Percentiles rank a stretch among this genome's conserved stretches.
Evolutionary conservation across 1,284 basidiomycete species (phyloP).

Genomic region (Agroathelia rolfsii): DNA sequence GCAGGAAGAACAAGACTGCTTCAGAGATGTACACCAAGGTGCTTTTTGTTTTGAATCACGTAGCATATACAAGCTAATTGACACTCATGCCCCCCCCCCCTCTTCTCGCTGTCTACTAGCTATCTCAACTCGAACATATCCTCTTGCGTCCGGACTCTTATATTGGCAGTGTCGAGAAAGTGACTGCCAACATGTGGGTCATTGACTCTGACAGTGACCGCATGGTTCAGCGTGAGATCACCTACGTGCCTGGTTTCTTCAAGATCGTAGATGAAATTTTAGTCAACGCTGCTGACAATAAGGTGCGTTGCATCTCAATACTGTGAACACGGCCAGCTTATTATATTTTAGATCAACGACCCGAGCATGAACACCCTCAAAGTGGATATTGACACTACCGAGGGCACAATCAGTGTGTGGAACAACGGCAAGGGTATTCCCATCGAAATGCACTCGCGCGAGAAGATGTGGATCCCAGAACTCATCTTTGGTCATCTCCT

Average conservation of each 20-base stretch:
- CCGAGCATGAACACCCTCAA: constrained; percentile 82
- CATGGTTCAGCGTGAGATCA: constrained; percentile 77
- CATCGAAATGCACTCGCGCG: constrained; percentile 89
- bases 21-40: constrained; percentile 93
- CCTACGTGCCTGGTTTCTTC: constrained; percentile 96
- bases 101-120: constrained; percentile 52
- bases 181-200: constrained; percentile 86
- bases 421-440: constrained; percentile 98
- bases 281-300: constrained; percentile 99
- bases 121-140: constrained; percentile 95
- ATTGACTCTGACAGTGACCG: constrained; percentile 74
- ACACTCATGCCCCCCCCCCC: constrained; percentile 2
- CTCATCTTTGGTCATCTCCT: constrained; percentile 96
- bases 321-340: not conserved
- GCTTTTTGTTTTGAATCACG: constrained; percentile 12
- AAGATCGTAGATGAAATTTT: constrained; percentile 99
- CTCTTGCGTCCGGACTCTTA: constrained; percentile 96
- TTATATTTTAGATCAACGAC: constrained; percentile 72
- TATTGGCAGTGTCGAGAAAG: constrained; percentile 88
- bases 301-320: constrained; percentile 41
- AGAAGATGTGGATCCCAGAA: constrained; percentile 95
- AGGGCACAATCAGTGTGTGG: constrained; percentile 82
- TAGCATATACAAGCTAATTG: constrained; percentile 7
- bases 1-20: constrained; percentile 71
- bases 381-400: constrained; percentile 78